Conservation (phyloP, 106 monocot genomes). For the Gastrodia elata region DNA sequence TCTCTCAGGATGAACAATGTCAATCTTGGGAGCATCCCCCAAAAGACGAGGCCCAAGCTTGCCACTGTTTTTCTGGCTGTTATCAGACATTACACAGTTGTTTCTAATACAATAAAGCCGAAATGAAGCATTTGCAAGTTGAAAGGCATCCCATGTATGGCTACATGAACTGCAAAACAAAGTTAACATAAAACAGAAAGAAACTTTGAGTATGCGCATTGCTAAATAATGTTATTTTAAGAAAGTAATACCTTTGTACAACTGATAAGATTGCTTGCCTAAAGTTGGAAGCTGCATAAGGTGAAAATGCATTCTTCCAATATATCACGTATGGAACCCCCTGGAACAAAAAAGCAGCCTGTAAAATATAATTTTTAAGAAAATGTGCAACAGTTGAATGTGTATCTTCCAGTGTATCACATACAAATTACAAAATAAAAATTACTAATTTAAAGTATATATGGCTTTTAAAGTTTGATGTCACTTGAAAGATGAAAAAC, state of each 20-base stretch:
- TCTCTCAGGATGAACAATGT: conserved; percentile 36
- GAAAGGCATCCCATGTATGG: conserved; percentile 62
- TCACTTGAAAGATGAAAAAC: not conserved
- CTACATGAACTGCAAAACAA: conserved; percentile 54
- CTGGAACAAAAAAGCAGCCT: conserved; percentile 17
- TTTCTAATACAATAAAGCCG: conserved; percentile 52
- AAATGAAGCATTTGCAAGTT: conserved; percentile 54
- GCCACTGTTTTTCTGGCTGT: conserved; percentile 22
- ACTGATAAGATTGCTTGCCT: conserved; percentile 73
- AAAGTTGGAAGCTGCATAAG: conserved; percentile 65
- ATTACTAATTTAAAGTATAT: too few species aligned
- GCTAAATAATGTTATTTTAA: not conserved
- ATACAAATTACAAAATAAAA: not conserved
- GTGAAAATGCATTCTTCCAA: conserved; percentile 72
- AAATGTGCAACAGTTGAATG: not conserved
- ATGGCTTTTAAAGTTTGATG: too few species aligned
- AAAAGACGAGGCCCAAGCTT: conserved; percentile 56
- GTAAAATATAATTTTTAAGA: not conserved
- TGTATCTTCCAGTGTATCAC: not conserved
- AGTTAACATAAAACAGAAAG: not conserved
- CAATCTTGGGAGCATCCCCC: conserved; percentile 79
- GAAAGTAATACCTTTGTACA: conserved; percentile 55
- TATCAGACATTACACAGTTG: conserved; percentile 26
- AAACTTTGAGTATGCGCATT: not conserved
- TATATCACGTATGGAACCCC: conserved; percentile 84